Evolutionary conservation across 2,329 filamentous ascomycete species (phyloP), one percentile per base, ranked within the genome.

Genomic region (Thielaviopsis musarum): DNA sequence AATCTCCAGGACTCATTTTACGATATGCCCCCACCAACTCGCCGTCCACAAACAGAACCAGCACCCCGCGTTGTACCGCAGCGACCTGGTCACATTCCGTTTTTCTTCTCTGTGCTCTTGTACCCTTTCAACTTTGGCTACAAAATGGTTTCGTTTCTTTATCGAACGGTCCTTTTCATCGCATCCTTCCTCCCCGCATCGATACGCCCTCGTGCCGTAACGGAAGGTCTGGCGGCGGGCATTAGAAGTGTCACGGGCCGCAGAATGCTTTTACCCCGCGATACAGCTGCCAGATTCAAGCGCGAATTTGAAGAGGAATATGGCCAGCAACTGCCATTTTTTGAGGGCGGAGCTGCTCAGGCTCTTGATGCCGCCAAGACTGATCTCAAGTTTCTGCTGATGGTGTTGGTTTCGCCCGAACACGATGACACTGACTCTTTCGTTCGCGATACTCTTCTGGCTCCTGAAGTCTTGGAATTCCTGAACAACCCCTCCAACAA

Each of bases 281-380:
- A 98, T 67, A 91, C 89, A 0, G 90, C 91, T 0, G 84, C 87
- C 26, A 79, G 93, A 34, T 95, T 97, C 70, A 87, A 88, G 67
- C 82, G 91, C 9, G 91, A 97, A 66, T 95, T 98, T 65, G 90
- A 95, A 66, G 93, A 98, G 71, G 88, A 95, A 66, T 93, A 96
- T 67, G 90, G 89, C 0, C 72, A 76, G 19, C 76, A 75, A 4
- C 72, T 97, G 4, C 84, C 86, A 0, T 95, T 94, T 70, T 83
- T 85, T 65, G 91, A 96, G 67, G 87, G 86, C 57, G 90, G 91
- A 4, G 93, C 97, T 68, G 91, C 94, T 5, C 87, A 95, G 71
- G 90, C 91, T 0, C 82, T 95, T 63, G 93, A 98, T 67, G 73
- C 85, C 45, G 90, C 91, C 5, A 96, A 97, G 74, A 84, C 83